Conservation (phyloP, 805 yeast species). For the Hanseniaspora meyeri region DNA sequence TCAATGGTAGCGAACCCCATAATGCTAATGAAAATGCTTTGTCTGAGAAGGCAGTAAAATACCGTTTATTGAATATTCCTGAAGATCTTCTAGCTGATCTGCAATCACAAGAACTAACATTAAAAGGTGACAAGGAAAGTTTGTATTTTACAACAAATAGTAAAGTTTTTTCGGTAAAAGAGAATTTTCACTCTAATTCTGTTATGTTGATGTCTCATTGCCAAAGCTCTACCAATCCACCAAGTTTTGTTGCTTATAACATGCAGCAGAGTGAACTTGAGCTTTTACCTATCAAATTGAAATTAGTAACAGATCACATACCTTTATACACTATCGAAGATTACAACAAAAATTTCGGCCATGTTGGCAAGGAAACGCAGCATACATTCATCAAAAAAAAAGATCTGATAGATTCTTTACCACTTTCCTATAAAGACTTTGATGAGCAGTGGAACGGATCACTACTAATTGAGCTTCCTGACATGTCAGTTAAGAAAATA, state of each 20-base stretch:
- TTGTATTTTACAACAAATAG: constrained; percentile 39
- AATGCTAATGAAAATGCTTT: background rate
- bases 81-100: constrained; percentile 36
- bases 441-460: constrained; percentile 50
- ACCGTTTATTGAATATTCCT: constrained; percentile 42
- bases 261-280: constrained; percentile 29
- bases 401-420: constrained; percentile 33
- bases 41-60: constrained; percentile 24
- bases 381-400: constrained; percentile 21
- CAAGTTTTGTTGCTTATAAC: constrained; percentile 22
- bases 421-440: constrained; percentile 48
- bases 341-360: constrained; percentile 6
- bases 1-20: constrained; percentile 6
- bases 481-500: constrained; percentile 4
- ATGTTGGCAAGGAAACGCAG: background rate
- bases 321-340: constrained; percentile 30
- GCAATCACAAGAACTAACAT: constrained; percentile 15
- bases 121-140: constrained; percentile 2
- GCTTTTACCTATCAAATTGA: constrained; percentile 25
- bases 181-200: constrained; percentile 79
- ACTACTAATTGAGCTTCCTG: constrained; percentile 35
- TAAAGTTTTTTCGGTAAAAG: constrained; percentile 54
- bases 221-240: constrained; percentile 15
- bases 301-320: constrained; percentile 24
- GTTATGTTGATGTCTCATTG: constrained; percentile 41